phyloP scores from a whole-genome alignment of 768 basidiomycete species.

The Calocera viscosa region DNA sequence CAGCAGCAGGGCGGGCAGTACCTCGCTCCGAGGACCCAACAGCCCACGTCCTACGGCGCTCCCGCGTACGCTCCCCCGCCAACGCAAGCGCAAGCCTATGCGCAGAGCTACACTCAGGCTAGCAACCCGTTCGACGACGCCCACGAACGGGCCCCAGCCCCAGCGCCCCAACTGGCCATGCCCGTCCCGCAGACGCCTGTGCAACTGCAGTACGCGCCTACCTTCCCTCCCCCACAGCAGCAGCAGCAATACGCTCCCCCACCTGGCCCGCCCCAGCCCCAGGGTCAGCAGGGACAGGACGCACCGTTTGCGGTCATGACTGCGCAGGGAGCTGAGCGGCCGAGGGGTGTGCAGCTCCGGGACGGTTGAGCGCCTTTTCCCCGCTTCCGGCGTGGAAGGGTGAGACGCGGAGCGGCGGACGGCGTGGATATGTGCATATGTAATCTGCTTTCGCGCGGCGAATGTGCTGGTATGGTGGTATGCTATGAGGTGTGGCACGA shows the following conservation, averaged over 20 bases:
- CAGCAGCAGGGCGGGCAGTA: background rate
- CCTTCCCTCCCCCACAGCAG: background rate
- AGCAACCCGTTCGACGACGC: background rate
- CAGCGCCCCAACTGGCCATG: background rate
- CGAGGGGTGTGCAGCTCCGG: constrained; percentile 5
- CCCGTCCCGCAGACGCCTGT: background rate
- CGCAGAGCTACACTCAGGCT: background rate
- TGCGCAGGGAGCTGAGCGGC: background rate
- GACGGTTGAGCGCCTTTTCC: background rate
- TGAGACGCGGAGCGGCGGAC: no score
- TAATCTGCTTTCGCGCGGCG: no score
- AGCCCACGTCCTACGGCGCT: no score
- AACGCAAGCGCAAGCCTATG: background rate
- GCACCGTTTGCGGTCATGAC: constrained; percentile 1
- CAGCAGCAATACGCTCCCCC: background rate
- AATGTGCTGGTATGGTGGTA: no score
- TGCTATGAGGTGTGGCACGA: no score
- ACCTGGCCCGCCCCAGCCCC: background rate
- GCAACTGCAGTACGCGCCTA: background rate
- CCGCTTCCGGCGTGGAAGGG: no score
- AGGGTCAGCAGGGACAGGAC: background rate
- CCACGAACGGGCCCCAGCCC: background rate
- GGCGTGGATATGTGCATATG: no score
- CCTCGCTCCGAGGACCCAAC: background rate
- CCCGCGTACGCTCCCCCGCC: background rate